A percentile compares a stretch with the other conserved stretches of the same genome.
These are phyloP conservation scores for Trapa incisa DNA, from an alignment of 345 rosid species.

Conservation along the genomic window DNA sequence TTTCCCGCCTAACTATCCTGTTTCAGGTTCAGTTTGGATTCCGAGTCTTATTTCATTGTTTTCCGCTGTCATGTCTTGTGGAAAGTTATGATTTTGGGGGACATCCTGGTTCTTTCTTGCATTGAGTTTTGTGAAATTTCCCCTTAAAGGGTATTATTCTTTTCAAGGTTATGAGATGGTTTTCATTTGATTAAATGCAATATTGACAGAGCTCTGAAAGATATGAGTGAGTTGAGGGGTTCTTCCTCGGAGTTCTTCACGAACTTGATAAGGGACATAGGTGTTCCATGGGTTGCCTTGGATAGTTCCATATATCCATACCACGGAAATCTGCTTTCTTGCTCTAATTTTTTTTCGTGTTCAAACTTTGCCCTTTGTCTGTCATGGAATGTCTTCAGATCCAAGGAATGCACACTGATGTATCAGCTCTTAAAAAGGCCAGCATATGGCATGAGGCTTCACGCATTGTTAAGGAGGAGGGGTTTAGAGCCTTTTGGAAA, in stretches of 20 bases:
- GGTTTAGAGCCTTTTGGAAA: conserved; percentile 92
- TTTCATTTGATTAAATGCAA: background rate
- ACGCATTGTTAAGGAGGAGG: conserved; percentile 74
- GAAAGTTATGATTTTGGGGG: background rate
- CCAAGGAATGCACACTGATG: conserved; percentile 94
- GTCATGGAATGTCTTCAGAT: conserved; percentile 31
- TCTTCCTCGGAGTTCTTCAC: no score
- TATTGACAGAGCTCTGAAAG: background rate
- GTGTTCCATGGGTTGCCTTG: background rate
- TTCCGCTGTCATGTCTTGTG: background rate
- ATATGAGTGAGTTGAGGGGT: background rate
- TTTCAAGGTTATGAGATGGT: background rate
- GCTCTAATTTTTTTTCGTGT: background rate
- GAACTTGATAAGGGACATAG: background rate
- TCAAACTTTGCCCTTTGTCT: background rate
- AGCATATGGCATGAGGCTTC: conserved; percentile 79
- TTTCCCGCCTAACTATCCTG: conserved; percentile 86
- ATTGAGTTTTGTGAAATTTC: background rate
- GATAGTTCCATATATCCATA: background rate
- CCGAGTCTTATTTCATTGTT: background rate
- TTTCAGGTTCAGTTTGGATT: conserved; percentile 48
- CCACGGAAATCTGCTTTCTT: background rate
- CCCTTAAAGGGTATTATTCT: background rate
- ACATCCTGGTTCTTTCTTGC: background rate
- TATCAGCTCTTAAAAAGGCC: conserved; percentile 41